Evolutionary conservation across 1,284 basidiomycete species (phyloP).

Genomic region (Ganoderma boninense): DNA sequence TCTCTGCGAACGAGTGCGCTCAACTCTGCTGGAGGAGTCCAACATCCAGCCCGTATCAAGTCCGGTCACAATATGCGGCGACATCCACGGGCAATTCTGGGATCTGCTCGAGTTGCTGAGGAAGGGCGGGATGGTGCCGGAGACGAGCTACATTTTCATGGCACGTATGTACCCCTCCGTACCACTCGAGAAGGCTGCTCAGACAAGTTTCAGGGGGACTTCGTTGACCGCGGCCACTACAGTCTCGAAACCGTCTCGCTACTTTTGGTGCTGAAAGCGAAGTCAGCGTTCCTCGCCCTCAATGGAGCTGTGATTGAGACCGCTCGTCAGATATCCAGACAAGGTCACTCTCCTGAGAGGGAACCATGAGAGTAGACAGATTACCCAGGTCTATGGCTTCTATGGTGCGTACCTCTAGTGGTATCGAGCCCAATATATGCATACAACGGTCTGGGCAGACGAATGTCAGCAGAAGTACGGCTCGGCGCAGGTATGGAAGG

Average conservation of each 20-base stretch:
- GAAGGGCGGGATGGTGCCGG: constrained; percentile 88
- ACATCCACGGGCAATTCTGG: constrained; percentile 98
- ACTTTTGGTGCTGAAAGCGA: constrained; percentile 89
- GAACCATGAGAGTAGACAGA: constrained; percentile 96
- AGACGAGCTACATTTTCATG: constrained; percentile 98
- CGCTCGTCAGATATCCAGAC: constrained; percentile 81
- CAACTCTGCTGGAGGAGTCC: constrained; percentile 91
- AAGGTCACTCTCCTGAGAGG: constrained; percentile 91
- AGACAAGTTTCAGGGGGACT: constrained; percentile 79
- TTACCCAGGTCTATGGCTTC: constrained; percentile 98
- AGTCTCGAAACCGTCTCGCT: constrained; percentile 96
- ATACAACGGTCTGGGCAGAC: constrained; percentile 56
- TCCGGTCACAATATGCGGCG: constrained; percentile 93
- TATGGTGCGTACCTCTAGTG: constrained; percentile 72
- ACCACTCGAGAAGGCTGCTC: constrained; percentile 31
- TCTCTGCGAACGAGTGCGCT: constrained; percentile 87
- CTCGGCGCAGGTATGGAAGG: constrained; percentile 93
- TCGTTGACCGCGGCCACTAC: constrained; percentile 97
- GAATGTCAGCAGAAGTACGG: constrained; percentile 98
- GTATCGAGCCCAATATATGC: not conserved
- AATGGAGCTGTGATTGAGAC: constrained; percentile 1
- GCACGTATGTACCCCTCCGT: constrained; percentile 66
- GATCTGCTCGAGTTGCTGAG: constrained; percentile 91
- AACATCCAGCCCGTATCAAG: constrained; percentile 94
- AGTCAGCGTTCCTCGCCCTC: constrained; percentile 54